Evolutionary conservation across 2,329 filamentous ascomycete species (phyloP).

Genomic region (Pyricularia sp.): DNA sequence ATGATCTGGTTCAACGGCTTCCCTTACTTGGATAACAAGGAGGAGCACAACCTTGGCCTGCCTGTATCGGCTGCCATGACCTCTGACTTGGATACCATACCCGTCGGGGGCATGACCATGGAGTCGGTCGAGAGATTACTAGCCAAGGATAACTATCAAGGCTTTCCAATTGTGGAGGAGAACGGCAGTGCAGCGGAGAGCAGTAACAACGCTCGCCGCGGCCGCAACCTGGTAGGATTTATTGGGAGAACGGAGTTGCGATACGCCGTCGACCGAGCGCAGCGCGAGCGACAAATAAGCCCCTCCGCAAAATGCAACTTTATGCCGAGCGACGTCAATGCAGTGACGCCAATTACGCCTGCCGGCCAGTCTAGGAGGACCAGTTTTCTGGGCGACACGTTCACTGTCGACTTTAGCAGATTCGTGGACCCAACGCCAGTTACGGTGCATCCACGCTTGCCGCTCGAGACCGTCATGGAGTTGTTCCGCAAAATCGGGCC

Average conservation of each 20-base stretch:
- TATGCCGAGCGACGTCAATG: constrained; percentile 31
- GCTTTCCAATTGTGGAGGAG: constrained; percentile 85
- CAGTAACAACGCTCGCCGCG: not conserved
- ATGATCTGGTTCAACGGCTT: constrained; percentile 99
- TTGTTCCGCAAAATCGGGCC: constrained; percentile 97
- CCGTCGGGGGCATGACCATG: constrained; percentile 64
- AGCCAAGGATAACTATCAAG: constrained; percentile 73
- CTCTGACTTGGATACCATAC: constrained; percentile 62
- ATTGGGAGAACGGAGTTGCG: constrained; percentile 86
- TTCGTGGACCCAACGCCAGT: constrained; percentile 88
- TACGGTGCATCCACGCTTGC: constrained; percentile 80
- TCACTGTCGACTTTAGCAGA: constrained; percentile 64
- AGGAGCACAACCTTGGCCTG: constrained; percentile 93
- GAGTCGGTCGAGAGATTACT: constrained; percentile 70
- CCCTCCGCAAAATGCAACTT: constrained; percentile 68
- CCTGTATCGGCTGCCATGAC: constrained; percentile 90
- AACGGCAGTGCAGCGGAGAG: constrained; percentile 36
- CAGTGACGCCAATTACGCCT: constrained; percentile 28
- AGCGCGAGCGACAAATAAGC: constrained; percentile 53
- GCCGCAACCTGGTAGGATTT: constrained; percentile 65
- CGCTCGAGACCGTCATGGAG: constrained; percentile 96
- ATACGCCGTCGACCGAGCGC: constrained; percentile 78
- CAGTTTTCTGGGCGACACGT: constrained; percentile 36
- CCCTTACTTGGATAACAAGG: constrained; percentile 93
- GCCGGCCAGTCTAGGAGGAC: constrained; percentile 28